Conservation (phyloP, 257 asterid genomes). For the Solanum corneliomulleri region DNA sequence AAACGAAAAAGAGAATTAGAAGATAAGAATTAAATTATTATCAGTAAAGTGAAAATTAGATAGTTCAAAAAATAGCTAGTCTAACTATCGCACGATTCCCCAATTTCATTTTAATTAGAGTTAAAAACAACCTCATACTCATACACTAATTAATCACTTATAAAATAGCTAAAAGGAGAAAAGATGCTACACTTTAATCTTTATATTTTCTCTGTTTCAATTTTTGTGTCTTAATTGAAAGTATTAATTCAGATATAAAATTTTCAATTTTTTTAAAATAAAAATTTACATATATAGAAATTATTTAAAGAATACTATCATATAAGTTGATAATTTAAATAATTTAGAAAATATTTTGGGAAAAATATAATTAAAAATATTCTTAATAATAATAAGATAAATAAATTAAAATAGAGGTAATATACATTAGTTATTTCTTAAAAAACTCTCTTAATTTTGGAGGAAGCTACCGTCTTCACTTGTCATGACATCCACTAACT, state of each 20-base stretch:
- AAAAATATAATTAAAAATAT: neutral
- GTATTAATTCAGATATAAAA: neutral
- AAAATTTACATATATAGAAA: neutral
- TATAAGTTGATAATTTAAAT: neutral
- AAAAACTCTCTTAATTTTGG: neutral
- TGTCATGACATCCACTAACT: neutral
- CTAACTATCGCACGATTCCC: neutral
- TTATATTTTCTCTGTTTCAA: neutral
- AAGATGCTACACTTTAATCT: neutral
- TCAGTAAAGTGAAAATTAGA: neutral
- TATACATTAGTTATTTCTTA: neutral
- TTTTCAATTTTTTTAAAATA: neutral
- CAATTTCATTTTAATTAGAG: neutral
- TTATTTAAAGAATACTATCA: neutral
- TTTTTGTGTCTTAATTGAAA: neutral
- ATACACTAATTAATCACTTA: neutral
- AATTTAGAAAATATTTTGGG: neutral
- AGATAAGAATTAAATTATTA: neutral
- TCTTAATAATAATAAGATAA: neutral
- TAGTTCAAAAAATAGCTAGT: neutral
- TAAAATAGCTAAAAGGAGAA: neutral
- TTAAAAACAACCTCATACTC: neutral
- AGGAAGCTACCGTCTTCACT: neutral
- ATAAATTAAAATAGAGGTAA: fast-evolving
- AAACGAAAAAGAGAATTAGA: neutral